Evolutionary conservation across 2,329 filamentous ascomycete species (phyloP).

Genomic region (Pseudocercospora pini-densiflorae): DNA sequence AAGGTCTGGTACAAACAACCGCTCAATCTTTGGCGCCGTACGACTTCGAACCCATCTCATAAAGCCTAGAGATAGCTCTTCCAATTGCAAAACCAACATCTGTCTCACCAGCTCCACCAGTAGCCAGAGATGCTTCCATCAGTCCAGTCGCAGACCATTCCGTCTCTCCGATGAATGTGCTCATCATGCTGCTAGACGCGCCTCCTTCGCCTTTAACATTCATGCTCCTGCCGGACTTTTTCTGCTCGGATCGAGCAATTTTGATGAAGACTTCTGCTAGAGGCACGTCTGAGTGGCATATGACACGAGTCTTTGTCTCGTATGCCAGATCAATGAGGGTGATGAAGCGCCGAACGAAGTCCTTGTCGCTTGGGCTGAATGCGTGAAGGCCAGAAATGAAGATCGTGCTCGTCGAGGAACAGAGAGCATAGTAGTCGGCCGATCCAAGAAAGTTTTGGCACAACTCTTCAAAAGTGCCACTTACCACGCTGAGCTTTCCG

Average conservation of each 20-base stretch:
- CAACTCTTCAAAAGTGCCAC: slow-evolving; percentile 68
- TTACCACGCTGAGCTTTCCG: slow-evolving; percentile 11
- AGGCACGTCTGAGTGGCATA: slow-evolving; percentile 42
- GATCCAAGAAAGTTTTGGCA: slow-evolving; percentile 69
- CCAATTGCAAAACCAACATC: slow-evolving; percentile 38
- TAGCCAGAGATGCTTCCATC: slow-evolving; percentile 32
- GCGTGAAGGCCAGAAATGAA: slow-evolving; percentile 29
- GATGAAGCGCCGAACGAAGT: slow-evolving; percentile 72
- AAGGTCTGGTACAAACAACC: not conserved
- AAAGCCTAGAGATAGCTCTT: slow-evolving; percentile 33
- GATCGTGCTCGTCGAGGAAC: slow-evolving; percentile 23
- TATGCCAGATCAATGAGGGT: slow-evolving; percentile 78
- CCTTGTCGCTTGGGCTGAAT: slow-evolving; percentile 38
- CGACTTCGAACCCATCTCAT: slow-evolving; percentile 35
- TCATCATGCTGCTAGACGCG: slow-evolving; percentile 36
- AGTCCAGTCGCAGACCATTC: slow-evolving; percentile 38
- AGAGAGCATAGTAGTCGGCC: slow-evolving; percentile 77
- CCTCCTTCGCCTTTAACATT: slow-evolving; percentile 34
- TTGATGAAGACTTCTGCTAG: slow-evolving; percentile 33
- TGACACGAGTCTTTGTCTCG: slow-evolving; percentile 72
- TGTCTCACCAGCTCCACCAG: slow-evolving; percentile 36
- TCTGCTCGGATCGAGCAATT: slow-evolving; percentile 21
- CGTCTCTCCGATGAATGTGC: slow-evolving; percentile 36
- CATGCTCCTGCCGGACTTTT: slow-evolving; percentile 24
- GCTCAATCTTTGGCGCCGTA: slow-evolving; percentile 18